Base-by-base conservation (phyloP, 78 protist genomes). In the Isochrysis galbana region DNA sequence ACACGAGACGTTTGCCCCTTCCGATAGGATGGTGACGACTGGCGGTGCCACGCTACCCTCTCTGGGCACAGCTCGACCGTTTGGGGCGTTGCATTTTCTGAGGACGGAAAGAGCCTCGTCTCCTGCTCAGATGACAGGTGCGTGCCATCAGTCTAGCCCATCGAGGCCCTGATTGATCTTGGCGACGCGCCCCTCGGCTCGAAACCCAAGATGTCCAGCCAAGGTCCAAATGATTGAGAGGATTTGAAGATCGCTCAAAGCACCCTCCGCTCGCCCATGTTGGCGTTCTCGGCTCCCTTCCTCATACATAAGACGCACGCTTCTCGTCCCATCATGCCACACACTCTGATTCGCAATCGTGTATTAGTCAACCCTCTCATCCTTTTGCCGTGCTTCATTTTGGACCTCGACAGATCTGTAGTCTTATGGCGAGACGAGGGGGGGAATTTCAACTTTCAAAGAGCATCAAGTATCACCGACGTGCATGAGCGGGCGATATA, bases 61-160 rank as follows among this genome's bases (percentile, higher is more conserved):
- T 5, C 36, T 23, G 99, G 94, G 26, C 99, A 98, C 91, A 41
- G 19, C 36, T 98, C 98, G 22, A 98, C 99, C 11, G 97, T 98
- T 26, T 98, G 99, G 99, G 93, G 78, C 69, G 47, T 95, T 41
- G 55, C 94, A 47, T 80, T 80, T 36, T 1, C 21, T n/a, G 38
- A 32, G 41, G 54, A n/a, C n/a, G 97, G 97, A n/a, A 39, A 38
- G 45, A 29, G 83, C 14, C 88, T 95, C 34, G 95, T 10, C 74
- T 74, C 70, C 90, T 38, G 41, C 19, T 19, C 34, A 36, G 61
- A 48, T 23, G 90, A 48, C 90, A 23, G 89, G 26, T 2, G 69
- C 11, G 7, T 7, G n/a, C n/a, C n/a, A n/a, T n/a, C n/a, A n/a
- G n/a, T n/a, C n/a, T n/a, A n/a, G n/a, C n/a, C n/a, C n/a, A n/a